phyloP scores from a whole-genome alignment of 352 stramenopile genomes.

The Globisporangium echinulatum region DNA sequence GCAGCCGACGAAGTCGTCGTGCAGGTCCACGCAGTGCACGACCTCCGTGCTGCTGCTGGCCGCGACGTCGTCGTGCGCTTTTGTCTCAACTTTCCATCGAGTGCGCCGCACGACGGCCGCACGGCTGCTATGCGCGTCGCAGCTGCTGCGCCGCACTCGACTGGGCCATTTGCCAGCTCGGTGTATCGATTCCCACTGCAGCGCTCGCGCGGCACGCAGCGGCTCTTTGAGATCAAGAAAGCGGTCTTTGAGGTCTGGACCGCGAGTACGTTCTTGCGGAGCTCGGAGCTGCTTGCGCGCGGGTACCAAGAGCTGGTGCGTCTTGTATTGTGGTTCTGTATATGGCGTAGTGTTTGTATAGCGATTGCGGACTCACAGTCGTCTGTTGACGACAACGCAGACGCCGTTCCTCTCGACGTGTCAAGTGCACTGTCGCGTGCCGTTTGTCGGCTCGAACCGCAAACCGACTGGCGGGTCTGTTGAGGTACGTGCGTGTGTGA shows the following conservation, averaged over 20 bases:
- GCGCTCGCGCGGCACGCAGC: slow-evolving; percentile 54
- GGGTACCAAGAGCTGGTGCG: slow-evolving; percentile 65
- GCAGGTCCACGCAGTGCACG: slow-evolving; percentile 37
- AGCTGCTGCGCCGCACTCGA: slow-evolving; percentile 20
- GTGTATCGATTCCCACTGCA: slow-evolving; percentile 44
- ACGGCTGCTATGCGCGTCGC: slow-evolving; percentile 33
- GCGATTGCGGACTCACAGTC: not conserved
- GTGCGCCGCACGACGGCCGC: slow-evolving; percentile 51
- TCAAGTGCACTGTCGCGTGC: slow-evolving; percentile 42
- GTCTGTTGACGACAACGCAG: slow-evolving; percentile 11
- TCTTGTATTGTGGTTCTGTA: not conserved
- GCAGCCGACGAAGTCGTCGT: slow-evolving; percentile 49
- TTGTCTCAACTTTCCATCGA: slow-evolving; percentile 60
- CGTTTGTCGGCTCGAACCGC: slow-evolving; percentile 63
- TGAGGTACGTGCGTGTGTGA: slow-evolving; percentile 26
- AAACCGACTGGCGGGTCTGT: slow-evolving; percentile 60
- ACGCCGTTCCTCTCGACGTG: slow-evolving; percentile 40
- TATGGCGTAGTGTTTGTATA: not conserved
- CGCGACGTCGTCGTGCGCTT: slow-evolving; percentile 71
- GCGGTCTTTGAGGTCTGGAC: slow-evolving; percentile 73
- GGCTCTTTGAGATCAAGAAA: slow-evolving; percentile 82
- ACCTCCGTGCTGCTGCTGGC: slow-evolving; percentile 27
- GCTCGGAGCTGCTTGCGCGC: slow-evolving; percentile 56
- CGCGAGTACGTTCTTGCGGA: slow-evolving; percentile 48
- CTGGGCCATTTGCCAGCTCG: slow-evolving; percentile 17